Base-by-base conservation (phyloP, 257 asterid genomes). In the Ehretia macrophylla region DNA sequence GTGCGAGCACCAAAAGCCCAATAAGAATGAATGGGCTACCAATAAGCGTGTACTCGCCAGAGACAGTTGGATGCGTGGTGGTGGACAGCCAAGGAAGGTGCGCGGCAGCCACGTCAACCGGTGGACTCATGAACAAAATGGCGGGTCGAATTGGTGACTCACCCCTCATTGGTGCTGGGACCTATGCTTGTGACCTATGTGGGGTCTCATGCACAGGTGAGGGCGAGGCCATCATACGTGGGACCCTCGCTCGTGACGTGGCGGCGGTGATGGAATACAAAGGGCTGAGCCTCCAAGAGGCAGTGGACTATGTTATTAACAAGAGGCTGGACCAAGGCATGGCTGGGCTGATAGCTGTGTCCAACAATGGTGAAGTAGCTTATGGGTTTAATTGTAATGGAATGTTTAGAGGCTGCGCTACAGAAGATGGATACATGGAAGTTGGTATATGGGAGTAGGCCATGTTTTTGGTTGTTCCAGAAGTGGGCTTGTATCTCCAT, bases 141-240 rank as follows among this genome's bases (percentile, higher is more conserved):
- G 44, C 8, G 0, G 99, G 99, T 5, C 67, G 99, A 11, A 92
- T 92, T 8, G 99, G 99, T 0, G 99, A 92, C 71, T 88, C 99
- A 0, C 99, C 99, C 0, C 39, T 92, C 32, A 92, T 92, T 4
- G 99, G 99, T 1, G 86, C 97, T 0, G 99, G 99, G 14, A 92
- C 99, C 0, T 92, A 92, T 27, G 99, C 99, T 0, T 55, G 87
- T 10, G 79, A 84, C 6, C 17, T 86, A 0, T 92, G 99, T 11
- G 97, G 82, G 6, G 95, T 92, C 0, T 92, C 99, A 8, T 92
- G 99, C 82, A 92, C 99, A 0, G 99, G 99, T 0, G 99, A 92
- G 48, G 99, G 99, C 0, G 99, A 92, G 72, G 99, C 99, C 18
- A 92, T 92, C 67, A 85, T 92, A 49, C 95, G 99, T 1, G 93